These are phyloP conservation scores for Byssochlamys sp. DNA, from an alignment of 2,329 filamentous ascomycete species.

Conservation along the genomic window DNA sequence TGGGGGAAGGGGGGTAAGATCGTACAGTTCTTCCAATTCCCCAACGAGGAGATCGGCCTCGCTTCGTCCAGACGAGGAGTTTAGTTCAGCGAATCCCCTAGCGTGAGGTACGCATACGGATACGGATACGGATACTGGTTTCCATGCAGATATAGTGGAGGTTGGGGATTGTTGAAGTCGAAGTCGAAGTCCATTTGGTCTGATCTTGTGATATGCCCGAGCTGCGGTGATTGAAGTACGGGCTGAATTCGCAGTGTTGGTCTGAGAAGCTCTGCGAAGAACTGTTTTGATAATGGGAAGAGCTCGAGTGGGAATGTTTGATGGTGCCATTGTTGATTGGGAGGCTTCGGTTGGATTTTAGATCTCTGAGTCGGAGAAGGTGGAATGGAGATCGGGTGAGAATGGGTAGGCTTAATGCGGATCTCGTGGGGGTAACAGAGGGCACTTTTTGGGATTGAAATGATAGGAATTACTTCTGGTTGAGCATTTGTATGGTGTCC, in stretches of 20 bases:
- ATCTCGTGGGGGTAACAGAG: too few species aligned
- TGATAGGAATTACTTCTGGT: too few species aligned
- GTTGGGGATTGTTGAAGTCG: not conserved
- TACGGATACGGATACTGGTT: not conserved
- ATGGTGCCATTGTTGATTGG: not conserved
- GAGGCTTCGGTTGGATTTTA: not conserved
- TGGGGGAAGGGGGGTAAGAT: not conserved
- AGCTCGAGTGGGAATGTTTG: not conserved
- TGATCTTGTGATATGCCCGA: not conserved
- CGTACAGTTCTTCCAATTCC: constrained; percentile 28
- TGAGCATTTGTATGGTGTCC: too few species aligned
- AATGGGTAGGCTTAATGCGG: too few species aligned
- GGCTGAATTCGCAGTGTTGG: not conserved
- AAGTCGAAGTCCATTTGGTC: not conserved
- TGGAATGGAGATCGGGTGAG: too few species aligned
- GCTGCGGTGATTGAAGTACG: not conserved
- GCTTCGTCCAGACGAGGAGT: constrained; percentile 13
- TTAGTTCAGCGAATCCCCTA: not conserved
- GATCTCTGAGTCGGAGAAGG: not conserved
- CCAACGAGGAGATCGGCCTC: constrained; percentile 26
- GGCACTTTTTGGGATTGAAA: too few species aligned
- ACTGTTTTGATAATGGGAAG: not conserved
- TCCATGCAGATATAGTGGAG: not conserved
- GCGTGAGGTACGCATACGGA: too few species aligned
- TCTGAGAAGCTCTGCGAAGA: not conserved